Percentiles rank a stretch among this genome's conserved stretches.
phyloP scores from a whole-genome alignment of 2,329 filamentous ascomycete species.

The Cytospora piceae region DNA sequence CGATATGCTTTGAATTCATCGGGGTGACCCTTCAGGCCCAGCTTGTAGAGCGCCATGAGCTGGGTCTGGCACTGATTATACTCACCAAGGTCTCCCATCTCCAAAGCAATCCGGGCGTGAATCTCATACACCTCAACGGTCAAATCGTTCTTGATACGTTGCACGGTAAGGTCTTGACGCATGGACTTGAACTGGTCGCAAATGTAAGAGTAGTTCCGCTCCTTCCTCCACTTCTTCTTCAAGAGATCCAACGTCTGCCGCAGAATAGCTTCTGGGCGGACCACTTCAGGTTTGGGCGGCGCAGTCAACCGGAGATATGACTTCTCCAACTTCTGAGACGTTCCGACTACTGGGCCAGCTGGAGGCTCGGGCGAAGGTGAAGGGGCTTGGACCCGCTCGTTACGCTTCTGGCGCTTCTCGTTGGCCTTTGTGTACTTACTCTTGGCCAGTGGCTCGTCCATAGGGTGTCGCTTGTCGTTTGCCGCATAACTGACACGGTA shows the following conservation, averaged over 20 bases:
- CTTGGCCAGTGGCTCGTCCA: slow-evolving; percentile 48
- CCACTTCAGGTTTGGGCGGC: slow-evolving; percentile 83
- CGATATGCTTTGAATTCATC: slow-evolving; percentile 99
- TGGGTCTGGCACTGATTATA: slow-evolving; percentile 99
- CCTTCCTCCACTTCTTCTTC: slow-evolving; percentile 92
- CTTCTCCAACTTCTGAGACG: slow-evolving; percentile 85
- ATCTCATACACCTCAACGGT: slow-evolving; percentile 97
- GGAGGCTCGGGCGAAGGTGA: slow-evolving; percentile 61
- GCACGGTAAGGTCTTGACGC: slow-evolving; percentile 96
- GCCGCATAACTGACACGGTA: slow-evolving; percentile 72
- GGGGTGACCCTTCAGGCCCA: slow-evolving; percentile 84
- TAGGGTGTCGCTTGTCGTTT: slow-evolving; percentile 47
- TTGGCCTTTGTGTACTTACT: slow-evolving; percentile 91
- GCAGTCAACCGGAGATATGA: slow-evolving; percentile 92
- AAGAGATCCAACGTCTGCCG: slow-evolving; percentile 84
- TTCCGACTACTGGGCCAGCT: slow-evolving; percentile 79
- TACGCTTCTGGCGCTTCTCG: slow-evolving; percentile 79
- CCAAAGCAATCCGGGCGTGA: slow-evolving; percentile 93
- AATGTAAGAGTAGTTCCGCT: slow-evolving; percentile 95
- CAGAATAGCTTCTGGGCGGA: slow-evolving; percentile 81
- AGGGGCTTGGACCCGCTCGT: slow-evolving; percentile 71
- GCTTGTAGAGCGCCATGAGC: slow-evolving; percentile 85
- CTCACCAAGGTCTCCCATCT: slow-evolving; percentile 99
- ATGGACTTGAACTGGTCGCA: slow-evolving; percentile 99
- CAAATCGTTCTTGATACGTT: slow-evolving; percentile 95